A percentile compares a stretch with the other conserved stretches of the same genome.
These are phyloP conservation scores for Syzygium aqueum DNA, from an alignment of 345 rosid genomes.

Conservation along the genomic window DNA sequence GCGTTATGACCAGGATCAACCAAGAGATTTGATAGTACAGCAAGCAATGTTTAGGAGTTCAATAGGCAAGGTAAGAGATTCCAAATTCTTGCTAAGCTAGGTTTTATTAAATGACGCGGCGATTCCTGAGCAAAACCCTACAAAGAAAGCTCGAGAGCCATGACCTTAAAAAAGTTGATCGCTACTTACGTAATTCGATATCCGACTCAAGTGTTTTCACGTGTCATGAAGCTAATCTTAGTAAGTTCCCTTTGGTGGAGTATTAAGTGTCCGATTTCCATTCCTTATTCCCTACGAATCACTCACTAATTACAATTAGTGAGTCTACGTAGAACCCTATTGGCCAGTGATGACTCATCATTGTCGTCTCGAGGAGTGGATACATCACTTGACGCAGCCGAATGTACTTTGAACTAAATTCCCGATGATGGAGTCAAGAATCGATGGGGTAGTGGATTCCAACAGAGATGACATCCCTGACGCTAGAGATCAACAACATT, in stretches of 20 bases:
- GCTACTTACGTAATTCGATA: background rate
- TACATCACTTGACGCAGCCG: background rate
- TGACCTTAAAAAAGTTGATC: background rate
- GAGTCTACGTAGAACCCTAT: background rate
- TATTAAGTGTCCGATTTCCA: background rate
- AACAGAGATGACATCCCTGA: background rate
- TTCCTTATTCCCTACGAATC: background rate
- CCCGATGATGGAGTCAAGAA: background rate
- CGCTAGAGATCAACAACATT: background rate
- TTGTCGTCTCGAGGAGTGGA: background rate
- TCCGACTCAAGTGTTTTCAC: background rate
- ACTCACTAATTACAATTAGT: background rate
- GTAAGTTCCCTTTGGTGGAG: background rate
- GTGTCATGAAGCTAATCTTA: background rate
- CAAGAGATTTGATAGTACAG: background rate
- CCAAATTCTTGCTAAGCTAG: background rate
- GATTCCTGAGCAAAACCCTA: background rate
- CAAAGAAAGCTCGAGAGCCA: background rate
- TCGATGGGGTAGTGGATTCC: background rate
- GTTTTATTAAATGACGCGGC: background rate
- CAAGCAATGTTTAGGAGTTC: background rate
- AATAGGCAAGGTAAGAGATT: background rate
- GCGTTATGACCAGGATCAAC: background rate
- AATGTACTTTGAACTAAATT: background rate
- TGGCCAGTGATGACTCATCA: background rate